phyloP scores from a whole-genome alignment of 495 filamentous ascomycete species.

The Daldinia grandis region DNA sequence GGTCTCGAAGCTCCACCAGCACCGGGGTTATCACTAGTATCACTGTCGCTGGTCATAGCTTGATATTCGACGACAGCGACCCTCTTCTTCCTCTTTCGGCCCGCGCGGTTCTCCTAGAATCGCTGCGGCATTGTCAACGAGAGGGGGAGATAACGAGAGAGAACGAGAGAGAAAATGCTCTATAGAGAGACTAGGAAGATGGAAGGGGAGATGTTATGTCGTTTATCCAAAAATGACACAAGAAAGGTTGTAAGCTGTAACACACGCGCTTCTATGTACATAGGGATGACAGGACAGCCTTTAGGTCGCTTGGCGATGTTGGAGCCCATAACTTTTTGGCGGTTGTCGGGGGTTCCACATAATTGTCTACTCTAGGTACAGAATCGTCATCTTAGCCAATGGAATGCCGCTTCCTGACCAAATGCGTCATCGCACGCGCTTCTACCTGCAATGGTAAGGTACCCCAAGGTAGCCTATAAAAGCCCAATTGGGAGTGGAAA shows the following conservation, averaged over 20 bases:
- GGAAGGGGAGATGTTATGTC: neutral
- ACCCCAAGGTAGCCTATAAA: neutral
- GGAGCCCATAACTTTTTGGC: neutral
- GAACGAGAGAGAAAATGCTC: neutral
- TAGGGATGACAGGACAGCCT: constrained; percentile 6
- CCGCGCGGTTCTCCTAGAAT: constrained; percentile 33
- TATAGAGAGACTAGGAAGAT: neutral
- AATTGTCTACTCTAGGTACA: constrained; percentile 5
- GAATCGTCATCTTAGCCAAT: constrained; percentile 10
- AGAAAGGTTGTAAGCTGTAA: neutral
- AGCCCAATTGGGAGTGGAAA: constrained; percentile 6
- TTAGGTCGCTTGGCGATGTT: neutral
- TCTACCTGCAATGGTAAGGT: constrained; percentile 1
- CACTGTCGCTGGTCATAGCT: constrained; percentile 39
- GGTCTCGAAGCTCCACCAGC: constrained; percentile 36
- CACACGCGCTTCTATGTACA: neutral
- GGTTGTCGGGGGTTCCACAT: neutral
- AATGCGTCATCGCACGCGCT: constrained; percentile 31
- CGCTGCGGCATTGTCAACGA: constrained; percentile 25
- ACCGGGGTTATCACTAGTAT: constrained; percentile 15
- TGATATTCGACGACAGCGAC: constrained; percentile 13
- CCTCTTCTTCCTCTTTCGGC: constrained; percentile 34
- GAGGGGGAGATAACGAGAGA: no score
- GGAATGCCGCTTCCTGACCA: neutral
- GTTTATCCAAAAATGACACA: neutral